These are phyloP conservation scores for Adansonia digitata DNA, from an alignment of 345 rosid species.

Conservation along the genomic window DNA sequence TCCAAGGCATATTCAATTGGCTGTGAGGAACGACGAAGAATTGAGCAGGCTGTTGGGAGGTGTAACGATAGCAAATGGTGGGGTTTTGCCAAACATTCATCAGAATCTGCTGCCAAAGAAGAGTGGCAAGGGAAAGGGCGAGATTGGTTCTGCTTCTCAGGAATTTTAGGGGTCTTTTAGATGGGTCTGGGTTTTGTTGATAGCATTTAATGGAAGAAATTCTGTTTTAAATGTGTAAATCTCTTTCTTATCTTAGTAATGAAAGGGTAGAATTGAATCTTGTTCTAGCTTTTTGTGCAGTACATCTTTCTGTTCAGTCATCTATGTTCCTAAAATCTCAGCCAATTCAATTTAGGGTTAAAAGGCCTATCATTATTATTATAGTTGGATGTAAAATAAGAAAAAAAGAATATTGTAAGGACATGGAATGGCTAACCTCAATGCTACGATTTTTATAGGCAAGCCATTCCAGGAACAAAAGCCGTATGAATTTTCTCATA, in stretches of 20 bases:
- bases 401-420: too few relatives aligned
- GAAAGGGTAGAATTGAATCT: background rate
- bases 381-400: too few relatives aligned
- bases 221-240: background rate
- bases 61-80: slow-evolving; percentile 73
- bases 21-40: slow-evolving; percentile 72
- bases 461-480: too few relatives aligned
- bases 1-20: slow-evolving; percentile 71
- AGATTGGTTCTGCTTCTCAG: slow-evolving; percentile 62
- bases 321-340: background rate
- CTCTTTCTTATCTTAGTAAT: background rate
- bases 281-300: background rate
- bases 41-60: slow-evolving; percentile 60
- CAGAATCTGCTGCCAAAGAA: slow-evolving; percentile 53
- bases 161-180: slow-evolving; percentile 29
- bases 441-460: too few relatives aligned
- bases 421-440: too few relatives aligned
- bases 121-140: slow-evolving; percentile 49
- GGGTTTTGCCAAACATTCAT: slow-evolving; percentile 62
- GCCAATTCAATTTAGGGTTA: too few relatives aligned
- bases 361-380: too few relatives aligned
- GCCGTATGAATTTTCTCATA: too few relatives aligned
- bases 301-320: background rate
- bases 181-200: background rate
- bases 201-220: background rate